Evolutionary conservation across 2,329 filamentous ascomycete genomes (phyloP).

Genomic region (Decorospora gaudefroyi): DNA sequence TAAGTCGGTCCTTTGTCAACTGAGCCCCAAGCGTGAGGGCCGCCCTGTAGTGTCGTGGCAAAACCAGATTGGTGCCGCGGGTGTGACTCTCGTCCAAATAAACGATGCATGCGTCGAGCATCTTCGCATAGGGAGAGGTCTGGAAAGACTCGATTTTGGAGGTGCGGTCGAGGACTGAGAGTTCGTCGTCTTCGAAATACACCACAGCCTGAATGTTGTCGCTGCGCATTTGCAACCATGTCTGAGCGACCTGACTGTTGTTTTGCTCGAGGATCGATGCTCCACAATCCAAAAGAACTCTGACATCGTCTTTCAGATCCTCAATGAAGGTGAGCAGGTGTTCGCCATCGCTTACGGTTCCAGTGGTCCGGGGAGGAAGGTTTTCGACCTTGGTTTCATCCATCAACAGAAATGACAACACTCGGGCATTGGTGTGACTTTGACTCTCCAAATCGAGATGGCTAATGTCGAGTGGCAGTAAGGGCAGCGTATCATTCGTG

Average conservation of each 20-base stretch:
- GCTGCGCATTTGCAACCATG: conserved; percentile 55
- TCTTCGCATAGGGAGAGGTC: conserved; percentile 61
- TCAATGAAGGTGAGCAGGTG: conserved; percentile 55
- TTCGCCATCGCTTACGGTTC: conserved; percentile 39
- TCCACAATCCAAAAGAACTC: conserved; percentile 72
- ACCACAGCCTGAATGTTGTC: conserved; percentile 50
- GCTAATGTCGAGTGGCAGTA: conserved; percentile 61
- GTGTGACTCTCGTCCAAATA: conserved; percentile 75
- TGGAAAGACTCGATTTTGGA: conserved; percentile 57
- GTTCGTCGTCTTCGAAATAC: conserved; percentile 63
- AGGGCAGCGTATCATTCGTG: conserved; percentile 65
- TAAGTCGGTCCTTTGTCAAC: conserved; percentile 69
- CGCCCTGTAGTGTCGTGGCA: conserved; percentile 64
- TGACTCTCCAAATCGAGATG: conserved; percentile 62
- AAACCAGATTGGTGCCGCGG: conserved; percentile 67
- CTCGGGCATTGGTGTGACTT: conserved; percentile 68
- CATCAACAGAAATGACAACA: conserved; percentile 63
- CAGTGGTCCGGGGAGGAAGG: conserved; percentile 22
- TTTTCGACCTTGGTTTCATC: conserved; percentile 42
- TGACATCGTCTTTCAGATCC: conserved; percentile 47
- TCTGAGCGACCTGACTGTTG: conserved; percentile 50
- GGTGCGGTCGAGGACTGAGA: conserved; percentile 58
- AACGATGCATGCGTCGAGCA: conserved; percentile 64
- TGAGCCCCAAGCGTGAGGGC: conserved; percentile 68
- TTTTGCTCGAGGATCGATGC: conserved; percentile 68